A percentile compares a stretch with the other conserved stretches of the same genome.
Evolutionary conservation across 2,329 filamentous ascomycete species (phyloP).

Genomic region (Fusarium nelsonii): DNA sequence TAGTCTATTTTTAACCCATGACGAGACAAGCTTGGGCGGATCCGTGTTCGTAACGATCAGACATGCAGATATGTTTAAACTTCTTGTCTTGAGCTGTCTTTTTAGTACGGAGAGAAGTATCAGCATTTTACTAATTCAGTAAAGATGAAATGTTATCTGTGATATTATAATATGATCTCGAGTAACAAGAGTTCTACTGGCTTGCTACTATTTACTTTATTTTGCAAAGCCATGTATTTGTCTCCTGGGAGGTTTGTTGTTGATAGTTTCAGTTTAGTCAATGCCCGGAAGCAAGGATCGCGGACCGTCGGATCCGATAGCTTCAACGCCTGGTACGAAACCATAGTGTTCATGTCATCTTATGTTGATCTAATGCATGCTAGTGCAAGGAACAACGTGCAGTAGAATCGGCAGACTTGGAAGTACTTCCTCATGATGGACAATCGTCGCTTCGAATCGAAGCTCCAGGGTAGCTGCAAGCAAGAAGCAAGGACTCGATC

Average conservation of each 20-base stretch:
- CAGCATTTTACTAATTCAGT: no score
- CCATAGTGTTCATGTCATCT: background rate
- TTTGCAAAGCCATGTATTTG: no score
- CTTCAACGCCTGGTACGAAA: background rate
- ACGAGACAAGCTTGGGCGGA: background rate
- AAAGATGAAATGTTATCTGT: no score
- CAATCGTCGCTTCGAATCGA: background rate
- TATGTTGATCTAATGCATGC: background rate
- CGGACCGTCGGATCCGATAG: background rate
- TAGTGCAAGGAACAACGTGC: conserved; percentile 9
- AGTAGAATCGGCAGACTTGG: conserved; percentile 14
- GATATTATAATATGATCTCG: no score
- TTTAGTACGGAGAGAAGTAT: no score
- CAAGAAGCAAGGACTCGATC: background rate
- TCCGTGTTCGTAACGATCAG: background rate
- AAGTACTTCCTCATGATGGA: conserved; percentile 15
- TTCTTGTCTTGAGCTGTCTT: background rate
- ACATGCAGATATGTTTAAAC: background rate
- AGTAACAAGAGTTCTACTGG: no score
- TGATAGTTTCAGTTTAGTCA: background rate
- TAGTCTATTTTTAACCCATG: background rate
- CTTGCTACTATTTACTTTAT: no score
- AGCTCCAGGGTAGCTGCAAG: conserved; percentile 19
- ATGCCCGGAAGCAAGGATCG: background rate
- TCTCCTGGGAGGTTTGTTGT: background rate